Evolutionary conservation across 192 early-diverging fungal species (phyloP), one percentile per base, ranked within the genome.

Genomic region (Globomyces pollinis-pini): DNA sequence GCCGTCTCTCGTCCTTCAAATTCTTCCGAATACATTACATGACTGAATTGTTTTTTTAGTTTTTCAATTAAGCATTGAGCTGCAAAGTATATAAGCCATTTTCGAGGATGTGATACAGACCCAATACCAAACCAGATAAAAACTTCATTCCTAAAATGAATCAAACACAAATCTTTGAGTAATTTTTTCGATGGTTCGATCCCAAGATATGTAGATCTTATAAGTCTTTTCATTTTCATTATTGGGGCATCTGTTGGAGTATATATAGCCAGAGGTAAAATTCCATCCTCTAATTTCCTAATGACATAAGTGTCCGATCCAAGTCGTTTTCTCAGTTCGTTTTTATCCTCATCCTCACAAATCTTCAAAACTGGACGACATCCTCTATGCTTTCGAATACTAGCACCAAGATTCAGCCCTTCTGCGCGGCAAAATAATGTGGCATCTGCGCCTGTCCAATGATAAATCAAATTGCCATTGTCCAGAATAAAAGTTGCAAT

Each of bases 291-390:
- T n/a, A n/a, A n/a, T n/a, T n/a, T n/a, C n/a, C n/a, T n/a, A n/a
- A n/a, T n/a, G n/a, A n/a, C n/a, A n/a, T n/a, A n/a, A n/a, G n/a
- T n/a, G n/a, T n/a, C n/a, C n/a, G n/a, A n/a, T n/a, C n/a, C n/a
- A n/a, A n/a, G n/a, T n/a, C n/a, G n/a, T n/a, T n/a, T n/a, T n/a
- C n/a, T n/a, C n/a, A n/a, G n/a, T n/a, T n/a, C n/a, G n/a, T n/a
- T n/a, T n/a, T 39, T 15, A 39, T 71, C 72, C 8, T 66, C 63
- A 0, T 44, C 38, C 12, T 69, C 68, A 1, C 64, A 58, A 16
- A 74, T 39, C 11, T 54, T 35, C 30, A 74, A 54, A 29, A 55
- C n/a, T 9, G 69, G 69, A 5, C 68, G 60, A 59, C 67, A 72
- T 6, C 36, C 18, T 15, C 72, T 56, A 5, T 60, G 16, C 53